A percentile compares a stretch with the other conserved stretches of the same genome.
Conservation (phyloP, 495 filamentous ascomycete species). For the Penicillium mononematosum region DNA sequence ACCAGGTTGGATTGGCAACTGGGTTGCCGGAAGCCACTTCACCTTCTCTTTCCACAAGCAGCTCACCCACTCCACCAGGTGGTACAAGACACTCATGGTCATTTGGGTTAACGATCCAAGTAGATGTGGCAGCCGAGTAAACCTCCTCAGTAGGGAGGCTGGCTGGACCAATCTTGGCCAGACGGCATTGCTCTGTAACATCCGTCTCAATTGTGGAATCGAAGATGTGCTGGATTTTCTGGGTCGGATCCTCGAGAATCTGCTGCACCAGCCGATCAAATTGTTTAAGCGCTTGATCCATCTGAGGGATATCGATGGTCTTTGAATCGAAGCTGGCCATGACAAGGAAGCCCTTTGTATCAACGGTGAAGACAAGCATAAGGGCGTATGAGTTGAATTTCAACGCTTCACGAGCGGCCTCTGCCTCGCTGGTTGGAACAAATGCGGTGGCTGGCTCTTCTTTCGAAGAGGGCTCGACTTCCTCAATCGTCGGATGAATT, state of each 20-base stretch:
- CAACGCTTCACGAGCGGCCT: constrained; percentile 33
- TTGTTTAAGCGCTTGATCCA: constrained; percentile 25
- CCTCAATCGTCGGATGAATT: constrained; percentile 3
- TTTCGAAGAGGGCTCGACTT: neutral
- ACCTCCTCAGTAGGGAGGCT: constrained; percentile 26
- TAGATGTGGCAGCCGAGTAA: neutral
- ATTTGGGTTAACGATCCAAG: constrained; percentile 44
- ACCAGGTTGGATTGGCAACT: neutral
- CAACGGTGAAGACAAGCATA: constrained; percentile 53
- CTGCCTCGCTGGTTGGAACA: constrained; percentile 22
- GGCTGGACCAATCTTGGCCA: constrained; percentile 8
- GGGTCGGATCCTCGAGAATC: neutral
- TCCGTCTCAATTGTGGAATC: neutral
- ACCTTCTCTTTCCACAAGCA: constrained; percentile 24
- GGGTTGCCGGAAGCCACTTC: neutral
- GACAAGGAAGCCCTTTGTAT: constrained; percentile 45
- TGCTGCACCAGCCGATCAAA: constrained; percentile 48
- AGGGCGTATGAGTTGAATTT: constrained; percentile 57
- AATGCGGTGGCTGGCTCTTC: constrained; percentile 4
- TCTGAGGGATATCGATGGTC: constrained; percentile 16
- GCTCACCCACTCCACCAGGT: constrained; percentile 40
- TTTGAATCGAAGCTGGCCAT: constrained; percentile 54
- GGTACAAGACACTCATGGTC: constrained; percentile 32
- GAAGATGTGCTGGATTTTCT: neutral
- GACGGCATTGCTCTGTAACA: neutral